Evolutionary conservation across 2,329 filamentous ascomycete genomes (phyloP), one percentile per base, ranked within the genome.

Genomic region (Fusarium pseudograminearum): DNA sequence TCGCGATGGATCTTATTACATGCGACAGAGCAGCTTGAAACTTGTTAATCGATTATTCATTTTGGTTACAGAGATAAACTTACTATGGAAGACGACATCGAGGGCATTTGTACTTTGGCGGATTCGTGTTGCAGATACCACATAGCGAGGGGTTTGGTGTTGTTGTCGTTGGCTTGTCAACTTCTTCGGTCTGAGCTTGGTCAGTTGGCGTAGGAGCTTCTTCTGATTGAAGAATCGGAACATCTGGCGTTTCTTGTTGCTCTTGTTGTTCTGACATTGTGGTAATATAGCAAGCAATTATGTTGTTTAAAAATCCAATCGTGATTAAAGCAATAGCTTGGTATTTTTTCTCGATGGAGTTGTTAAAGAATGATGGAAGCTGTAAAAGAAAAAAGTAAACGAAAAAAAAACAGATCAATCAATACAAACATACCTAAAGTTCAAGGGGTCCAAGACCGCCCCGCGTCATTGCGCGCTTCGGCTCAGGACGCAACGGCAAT

Each of bases 31-130:
- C 88, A 90, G 73, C 87, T 89, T 69, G 22, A n/a, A 40, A 22
- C 24, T 30, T 52, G 14, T 74, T 41, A 58, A 46, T 24, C 5
- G 41, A n/a, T 20, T 26, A 26, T 10, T 34, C 5, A 20, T 10
- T 15, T 18, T n/a, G 7, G 14, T 16, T 18, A 26, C 30, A n/a
- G 20, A 10, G 8, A 11, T 42, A 11, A 20, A 78, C 87, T 74
- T 80, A 90, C 89, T 89, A 90, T 65, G 85, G 84, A 24, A 86
- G 72, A 48, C 82, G 78, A 75, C 89, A 91, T 30, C 83, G 82
- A n/a, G 86, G 81, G 67, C 89, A 91, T 72, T 89, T 90, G 78
- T 91, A 91, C 76, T 88, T 90, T 31, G 82, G 82, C 22, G 83
- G 79, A 7, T 82, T 82, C 34, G 77, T 73, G 30, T 84, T 76